Base-by-base conservation (phyloP, 495 filamentous ascomycete species). In the Cenococcum geophilum region DNA sequence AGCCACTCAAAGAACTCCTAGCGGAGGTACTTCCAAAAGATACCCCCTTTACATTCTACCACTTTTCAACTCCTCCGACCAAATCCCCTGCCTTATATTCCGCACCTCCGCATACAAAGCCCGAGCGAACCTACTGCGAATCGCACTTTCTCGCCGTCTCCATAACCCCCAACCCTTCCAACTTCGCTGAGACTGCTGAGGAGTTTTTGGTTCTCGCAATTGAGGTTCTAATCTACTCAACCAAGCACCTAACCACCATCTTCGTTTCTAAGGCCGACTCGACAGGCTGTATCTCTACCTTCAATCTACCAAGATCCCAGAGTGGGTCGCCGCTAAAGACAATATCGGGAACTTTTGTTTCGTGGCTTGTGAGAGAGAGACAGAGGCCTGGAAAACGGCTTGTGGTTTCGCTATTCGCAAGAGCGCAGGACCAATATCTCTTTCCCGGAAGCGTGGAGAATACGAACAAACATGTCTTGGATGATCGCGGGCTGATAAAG, bases 181-280 rank as follows among this genome's bases (percentile, higher is more conserved):
- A 63, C 21, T 45, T 61, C 40, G 21, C 50, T 9, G 27, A 21
- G 5, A 21, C 37, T 21, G 27, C 48, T 1, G 66, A 47, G 60
- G 72, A 55, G 76, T 79, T 61, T 64, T 87, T 34, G 43, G 74
- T 88, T n/a, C 85, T 86, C 65, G 88, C 85, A 10, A 82, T 87
- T 59, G 85, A 88, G 67, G 76, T 88, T 21, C 76, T 86, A 58
- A 75, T 88, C 60, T 88, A 87, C 71, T 81, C 88, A 21, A 95
- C 89, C 35, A 82, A 82, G 62, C 82, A 83, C 73, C 81, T 88
- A 35, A 95, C 87, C 4, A 95, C 86, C 37, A 81, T 97, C 36
- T 99, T 97, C 74, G 86, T 99, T 40, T 91, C 90, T 58, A 99
- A 99, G 75, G 93, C 93, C 52, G 93, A 99, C 74, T 96, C 92